These are phyloP conservation scores for Aspergillus sp. DNA, from an alignment of 2,329 filamentous ascomycete genomes.

Conservation along the genomic window DNA sequence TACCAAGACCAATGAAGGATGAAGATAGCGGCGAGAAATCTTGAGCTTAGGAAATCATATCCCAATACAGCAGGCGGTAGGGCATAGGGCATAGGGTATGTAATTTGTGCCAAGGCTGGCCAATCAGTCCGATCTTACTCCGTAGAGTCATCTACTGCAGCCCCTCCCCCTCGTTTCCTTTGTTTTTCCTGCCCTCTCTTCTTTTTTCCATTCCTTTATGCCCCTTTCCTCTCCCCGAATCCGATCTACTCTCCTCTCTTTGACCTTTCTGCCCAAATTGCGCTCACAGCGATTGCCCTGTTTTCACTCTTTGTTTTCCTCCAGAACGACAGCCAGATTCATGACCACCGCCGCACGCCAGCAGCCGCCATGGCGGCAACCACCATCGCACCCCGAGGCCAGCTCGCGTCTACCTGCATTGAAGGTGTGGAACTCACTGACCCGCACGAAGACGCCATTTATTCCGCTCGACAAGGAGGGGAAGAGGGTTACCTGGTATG, in stretches of 20 bases:
- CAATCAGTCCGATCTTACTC: conserved; percentile 5
- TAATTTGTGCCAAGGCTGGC: conserved; percentile 5
- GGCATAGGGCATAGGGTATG: conserved; percentile 17
- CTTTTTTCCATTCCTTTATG: conserved; percentile 2
- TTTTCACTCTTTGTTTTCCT: conserved; percentile 7
- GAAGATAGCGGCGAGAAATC: no score
- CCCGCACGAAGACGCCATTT: conserved; percentile 67
- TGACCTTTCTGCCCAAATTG: conserved; percentile 5
- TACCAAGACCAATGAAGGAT: no score
- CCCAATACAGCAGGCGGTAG: neutral
- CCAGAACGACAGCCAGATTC: conserved; percentile 15
- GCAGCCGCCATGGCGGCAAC: conserved; percentile 42
- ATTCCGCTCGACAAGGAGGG: conserved; percentile 61
- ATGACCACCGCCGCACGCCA: conserved; percentile 25
- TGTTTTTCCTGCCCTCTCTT: neutral
- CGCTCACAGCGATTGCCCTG: conserved; percentile 7
- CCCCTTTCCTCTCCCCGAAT: conserved; percentile 16
- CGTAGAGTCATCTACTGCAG: conserved; percentile 10
- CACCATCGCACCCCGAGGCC: conserved; percentile 24
- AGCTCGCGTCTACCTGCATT: conserved; percentile 47
- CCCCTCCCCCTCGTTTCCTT: conserved; percentile 4
- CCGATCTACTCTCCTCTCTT: conserved; percentile 13
- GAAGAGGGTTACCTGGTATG: conserved; percentile 74
- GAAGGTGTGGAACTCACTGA: conserved; percentile 74
- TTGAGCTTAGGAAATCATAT: neutral